Conservation (phyloP, 495 filamentous ascomycete genomes). For the Penicillium arizonense region DNA sequence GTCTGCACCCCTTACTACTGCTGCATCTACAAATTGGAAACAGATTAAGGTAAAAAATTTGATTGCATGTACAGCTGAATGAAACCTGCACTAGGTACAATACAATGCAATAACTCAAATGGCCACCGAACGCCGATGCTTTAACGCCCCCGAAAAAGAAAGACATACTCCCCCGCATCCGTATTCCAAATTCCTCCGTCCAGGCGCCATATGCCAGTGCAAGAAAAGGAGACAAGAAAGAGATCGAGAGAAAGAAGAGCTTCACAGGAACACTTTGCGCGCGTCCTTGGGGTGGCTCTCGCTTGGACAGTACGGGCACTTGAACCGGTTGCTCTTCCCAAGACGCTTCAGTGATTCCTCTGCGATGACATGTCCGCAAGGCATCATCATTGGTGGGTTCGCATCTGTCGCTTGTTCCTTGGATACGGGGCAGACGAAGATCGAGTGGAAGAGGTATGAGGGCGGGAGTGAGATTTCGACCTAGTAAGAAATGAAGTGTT, state of each 20-base stretch:
- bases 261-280: slow-evolving; percentile 63
- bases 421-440: slow-evolving; percentile 96
- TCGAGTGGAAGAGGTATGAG: slow-evolving; percentile 87
- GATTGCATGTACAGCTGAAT: no score
- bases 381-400: slow-evolving; percentile 97
- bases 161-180: background rate
- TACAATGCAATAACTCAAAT: no score
- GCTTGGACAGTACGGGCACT: slow-evolving; percentile 93
- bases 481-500: slow-evolving; percentile 28
- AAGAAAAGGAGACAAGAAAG: slow-evolving; percentile 1
- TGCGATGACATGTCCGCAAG: slow-evolving; percentile 92
- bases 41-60: no score
- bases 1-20: no score
- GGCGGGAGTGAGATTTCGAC: slow-evolving; percentile 87
- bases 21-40: no score
- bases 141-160: background rate
- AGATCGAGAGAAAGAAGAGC: background rate
- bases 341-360: slow-evolving; percentile 75
- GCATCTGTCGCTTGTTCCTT: slow-evolving; percentile 92
- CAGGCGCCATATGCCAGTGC: background rate
- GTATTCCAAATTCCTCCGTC: slow-evolving; percentile 1
- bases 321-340: slow-evolving; percentile 77
- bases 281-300: slow-evolving; percentile 78
- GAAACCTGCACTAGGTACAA: background rate
- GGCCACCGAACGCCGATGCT: slow-evolving; percentile 6